These are phyloP conservation scores for Phytopythium boreale DNA, from an alignment of 352 stramenopile species.

Conservation along the genomic window DNA sequence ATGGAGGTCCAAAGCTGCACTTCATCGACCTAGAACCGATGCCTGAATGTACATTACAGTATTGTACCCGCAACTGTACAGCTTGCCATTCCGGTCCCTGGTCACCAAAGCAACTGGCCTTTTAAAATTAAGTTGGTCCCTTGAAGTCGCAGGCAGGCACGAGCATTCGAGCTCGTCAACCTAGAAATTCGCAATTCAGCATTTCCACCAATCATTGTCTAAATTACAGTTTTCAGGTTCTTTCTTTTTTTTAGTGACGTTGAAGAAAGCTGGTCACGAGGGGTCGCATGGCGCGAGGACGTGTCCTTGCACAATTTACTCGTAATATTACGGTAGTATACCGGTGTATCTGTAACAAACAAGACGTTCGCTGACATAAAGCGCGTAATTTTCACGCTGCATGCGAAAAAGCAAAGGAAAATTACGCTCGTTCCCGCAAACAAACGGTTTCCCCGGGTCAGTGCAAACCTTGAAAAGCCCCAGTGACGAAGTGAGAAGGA, in stretches of 20 bases:
- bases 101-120: too few species aligned
- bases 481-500: slow-evolving; percentile 1
- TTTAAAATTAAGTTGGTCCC: too few species aligned
- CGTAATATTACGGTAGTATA: neutral
- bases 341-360: neutral
- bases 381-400: neutral
- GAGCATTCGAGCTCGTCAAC: too few species aligned
- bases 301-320: neutral
- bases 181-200: too few species aligned
- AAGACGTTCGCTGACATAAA: neutral
- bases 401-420: neutral
- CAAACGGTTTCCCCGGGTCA: neutral
- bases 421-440: neutral
- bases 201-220: too few species aligned
- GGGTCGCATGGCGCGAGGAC: neutral
- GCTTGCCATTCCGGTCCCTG: too few species aligned
- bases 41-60: too few species aligned
- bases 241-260: neutral
- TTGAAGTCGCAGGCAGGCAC: too few species aligned
- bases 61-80: too few species aligned
- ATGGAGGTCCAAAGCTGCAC: too few species aligned
- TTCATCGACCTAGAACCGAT: too few species aligned
- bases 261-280: neutral
- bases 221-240: too few species aligned
- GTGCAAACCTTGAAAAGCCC: neutral